Evolutionary conservation across 495 filamentous ascomycete species (phyloP), one percentile per base, ranked within the genome.

Genomic region (Xylaria curta): DNA sequence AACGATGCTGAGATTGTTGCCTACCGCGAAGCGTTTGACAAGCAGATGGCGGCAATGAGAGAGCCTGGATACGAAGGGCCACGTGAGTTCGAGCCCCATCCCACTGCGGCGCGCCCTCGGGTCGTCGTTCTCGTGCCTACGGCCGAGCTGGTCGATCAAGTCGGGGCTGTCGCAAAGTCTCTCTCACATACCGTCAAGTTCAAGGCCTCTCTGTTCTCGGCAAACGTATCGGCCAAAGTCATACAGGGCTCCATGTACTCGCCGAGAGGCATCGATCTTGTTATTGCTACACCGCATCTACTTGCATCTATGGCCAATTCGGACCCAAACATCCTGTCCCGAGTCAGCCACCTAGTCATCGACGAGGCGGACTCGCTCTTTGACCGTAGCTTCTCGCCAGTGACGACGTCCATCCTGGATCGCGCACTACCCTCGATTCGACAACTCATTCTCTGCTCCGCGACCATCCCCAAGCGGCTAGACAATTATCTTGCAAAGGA

Each of bases 361-460:
- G 96, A 99, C 78, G 96, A 99, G 81, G 96, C 96, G 31, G 96
- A 99, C 81, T 97, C 94, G 15, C 89, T 99, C 15, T 88, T 98
- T 77, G 97, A 99, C 80, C 92, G 94, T 64, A 94, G 93, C 40
- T 99, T 99, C 84, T 82, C 90, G 2, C 91, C 93, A 1, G 90
- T 90, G 36, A 98, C 97, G 1, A 91, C 89, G 17, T 86, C 88
- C 60, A 91, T 98, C 70, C 87, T 98, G 71, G 91, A 95, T 76
- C 90, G 92, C 72, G 86, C 88, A 4, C 85, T 89, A 2, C 91
- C 94, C 2, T 94, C 93, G 0, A 85, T 98, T 10, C 88, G 92
- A 71, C 94, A 97, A 77, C 86, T 98, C n/a, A 88, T 99, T 28
- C 89, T 98, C 69, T 98, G 96, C 85, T 98, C 96, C 4, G 96